phyloP scores from a whole-genome alignment of 2,329 filamentous ascomycete genomes.

The Blastomyces parvus region DNA sequence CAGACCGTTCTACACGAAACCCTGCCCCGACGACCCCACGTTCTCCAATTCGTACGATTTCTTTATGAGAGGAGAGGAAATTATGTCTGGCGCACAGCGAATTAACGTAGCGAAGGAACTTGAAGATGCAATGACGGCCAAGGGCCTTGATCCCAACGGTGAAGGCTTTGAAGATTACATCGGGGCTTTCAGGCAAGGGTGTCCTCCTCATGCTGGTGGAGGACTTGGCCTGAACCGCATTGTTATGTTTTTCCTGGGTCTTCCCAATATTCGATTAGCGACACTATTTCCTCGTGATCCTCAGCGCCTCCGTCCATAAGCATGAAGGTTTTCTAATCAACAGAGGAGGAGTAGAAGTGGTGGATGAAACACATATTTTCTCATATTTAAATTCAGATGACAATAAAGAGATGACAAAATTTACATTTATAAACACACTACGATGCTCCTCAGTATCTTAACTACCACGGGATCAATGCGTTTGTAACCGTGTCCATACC shows the following conservation, averaged over 20 bases:
- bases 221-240: constrained; percentile 58
- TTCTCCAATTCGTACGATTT: constrained; percentile 62
- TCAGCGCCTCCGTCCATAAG: constrained; percentile 41
- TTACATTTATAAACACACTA: not conserved
- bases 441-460: not conserved
- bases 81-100: constrained; percentile 58
- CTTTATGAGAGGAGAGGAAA: constrained; percentile 62
- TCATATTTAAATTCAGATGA: not conserved
- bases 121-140: constrained; percentile 48
- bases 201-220: constrained; percentile 55
- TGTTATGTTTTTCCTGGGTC: constrained; percentile 56
- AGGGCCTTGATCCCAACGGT: constrained; percentile 50
- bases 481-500: not conserved
- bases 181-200: constrained; percentile 55
- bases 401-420: not conserved
- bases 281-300: constrained; percentile 57
- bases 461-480: not conserved
- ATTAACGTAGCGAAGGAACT: constrained; percentile 54
- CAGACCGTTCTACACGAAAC: constrained; percentile 86
- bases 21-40: constrained; percentile 56
- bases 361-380: not conserved
- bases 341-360: constrained; percentile 1
- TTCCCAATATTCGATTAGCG: constrained; percentile 54
- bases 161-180: constrained; percentile 56
- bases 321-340: not conserved